A percentile compares a stretch with the other conserved stretches of the same genome.
These are phyloP conservation scores for Phascolomyces articulosus DNA, from an alignment of 371 early-diverging fungal genomes.

Conservation along the genomic window DNA sequence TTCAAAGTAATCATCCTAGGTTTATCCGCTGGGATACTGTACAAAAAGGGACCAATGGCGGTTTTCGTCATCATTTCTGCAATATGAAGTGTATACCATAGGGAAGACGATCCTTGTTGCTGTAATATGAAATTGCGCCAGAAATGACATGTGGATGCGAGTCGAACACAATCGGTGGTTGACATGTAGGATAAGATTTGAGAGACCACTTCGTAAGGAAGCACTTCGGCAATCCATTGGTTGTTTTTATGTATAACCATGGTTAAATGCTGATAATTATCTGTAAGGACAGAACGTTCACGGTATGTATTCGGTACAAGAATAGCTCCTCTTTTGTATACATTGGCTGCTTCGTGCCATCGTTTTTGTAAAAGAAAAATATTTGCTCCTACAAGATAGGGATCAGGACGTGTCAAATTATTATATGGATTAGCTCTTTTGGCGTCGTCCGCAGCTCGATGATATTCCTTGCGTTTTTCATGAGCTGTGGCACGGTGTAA, in stretches of 20 bases:
- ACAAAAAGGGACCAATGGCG: no score
- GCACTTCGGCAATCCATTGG: background rate
- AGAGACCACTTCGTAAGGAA: background rate
- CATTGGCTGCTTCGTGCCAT: background rate
- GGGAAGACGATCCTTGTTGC: no score
- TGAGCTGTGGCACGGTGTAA: background rate
- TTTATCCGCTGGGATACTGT: no score
- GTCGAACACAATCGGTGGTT: background rate
- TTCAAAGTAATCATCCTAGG: no score
- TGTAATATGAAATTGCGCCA: background rate
- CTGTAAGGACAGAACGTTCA: background rate
- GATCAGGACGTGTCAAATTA: background rate
- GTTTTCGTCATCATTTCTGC: no score
- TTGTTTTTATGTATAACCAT: background rate
- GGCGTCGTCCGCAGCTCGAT: background rate
- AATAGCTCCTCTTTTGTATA: background rate
- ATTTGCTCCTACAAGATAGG: background rate
- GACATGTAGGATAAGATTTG: background rate
- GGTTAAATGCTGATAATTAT: background rate
- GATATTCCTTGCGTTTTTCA: background rate
- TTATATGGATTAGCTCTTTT: background rate
- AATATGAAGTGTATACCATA: no score
- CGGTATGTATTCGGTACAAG: background rate
- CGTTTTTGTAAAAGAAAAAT: background rate
- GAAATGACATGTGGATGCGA: background rate